Evolutionary conservation across 805 yeast species (phyloP), one percentile per base, ranked within the genome.

Genomic region (Dipodascopsis tothii): DNA sequence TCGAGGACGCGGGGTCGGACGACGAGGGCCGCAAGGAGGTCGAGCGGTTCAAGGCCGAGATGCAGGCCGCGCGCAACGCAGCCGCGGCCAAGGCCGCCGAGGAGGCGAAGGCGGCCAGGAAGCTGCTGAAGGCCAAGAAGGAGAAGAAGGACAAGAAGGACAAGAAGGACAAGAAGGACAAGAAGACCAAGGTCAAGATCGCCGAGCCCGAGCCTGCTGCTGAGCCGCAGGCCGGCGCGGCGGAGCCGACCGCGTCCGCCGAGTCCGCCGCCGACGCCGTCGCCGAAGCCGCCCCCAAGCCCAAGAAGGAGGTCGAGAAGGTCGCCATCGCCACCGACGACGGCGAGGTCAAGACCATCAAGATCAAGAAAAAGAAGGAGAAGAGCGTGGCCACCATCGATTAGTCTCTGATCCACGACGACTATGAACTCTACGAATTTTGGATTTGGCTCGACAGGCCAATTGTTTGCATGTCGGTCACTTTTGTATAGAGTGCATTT

Each of bases 11-110:
- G 16, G 51, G 37, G 9, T 47, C 41, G 23, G 53, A 45, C 14
- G 49, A 46, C n/a, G 53, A 49, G 27, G 54, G 48, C 2, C 33
- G 35, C 25, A 30, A 40, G n/a, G 52, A 43, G 35, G 52, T 48
- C 16, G 54, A 48, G 32, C 27, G 39, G 25, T 48, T 41, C 23
- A 44, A 39, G 32, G 51, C 48, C 17, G 54, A 49, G 32, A 47
- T 50, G 30, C 37, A 28, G 39, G 38, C 35, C 11, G 54, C 52
- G 11, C 25, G 49, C n/a, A 33, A 41, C 41, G 44, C 39, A 18
- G 48, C 52, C 5, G 43, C 28, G 17, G 39, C 30, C 9, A 9
- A 16, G 32, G 28, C n/a, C 27, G 45, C 40, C 45, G 25, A 52
- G 44, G 20, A 35, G 41, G 51, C 28, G 55, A 38, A 43, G 20